Evolutionary conservation across 108 stramenopile genomes (phyloP).

Genomic region (Cylindrotheca fusiformis): DNA sequence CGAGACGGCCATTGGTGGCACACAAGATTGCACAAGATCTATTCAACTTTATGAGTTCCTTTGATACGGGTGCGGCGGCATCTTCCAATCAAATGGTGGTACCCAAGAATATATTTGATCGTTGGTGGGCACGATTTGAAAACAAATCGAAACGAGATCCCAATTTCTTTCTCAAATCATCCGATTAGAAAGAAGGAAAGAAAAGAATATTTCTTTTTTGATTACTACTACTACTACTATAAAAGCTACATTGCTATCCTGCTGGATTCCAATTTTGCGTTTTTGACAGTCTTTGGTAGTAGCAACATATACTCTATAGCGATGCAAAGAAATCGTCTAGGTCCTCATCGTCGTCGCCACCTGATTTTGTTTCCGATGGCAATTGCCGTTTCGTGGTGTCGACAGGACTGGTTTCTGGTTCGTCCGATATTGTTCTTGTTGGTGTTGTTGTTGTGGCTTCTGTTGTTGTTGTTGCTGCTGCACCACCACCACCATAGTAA

Average conservation of each 20-base stretch:
- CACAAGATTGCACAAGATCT: constrained; percentile 83
- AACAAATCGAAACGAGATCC: constrained; percentile 62
- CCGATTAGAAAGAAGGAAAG: constrained; percentile 14
- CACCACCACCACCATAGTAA: neutral
- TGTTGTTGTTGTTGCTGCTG: neutral
- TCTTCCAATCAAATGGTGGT: constrained; percentile 60
- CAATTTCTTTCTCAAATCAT: constrained; percentile 74
- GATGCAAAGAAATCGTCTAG: constrained; percentile 75
- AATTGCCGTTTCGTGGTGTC: no score
- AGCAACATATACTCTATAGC: no score
- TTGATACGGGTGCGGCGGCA: constrained; percentile 51
- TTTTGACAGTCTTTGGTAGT: no score
- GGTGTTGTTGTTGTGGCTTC: neutral
- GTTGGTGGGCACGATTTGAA: constrained; percentile 84
- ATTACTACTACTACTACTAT: no score
- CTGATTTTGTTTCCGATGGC: neutral
- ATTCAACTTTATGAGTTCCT: constrained; percentile 76
- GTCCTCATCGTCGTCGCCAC: constrained; percentile 34
- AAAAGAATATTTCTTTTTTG: no score
- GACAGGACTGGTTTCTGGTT: neutral
- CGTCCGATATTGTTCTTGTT: neutral
- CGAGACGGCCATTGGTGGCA: constrained; percentile 61
- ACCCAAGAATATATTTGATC: constrained; percentile 82
- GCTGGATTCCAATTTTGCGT: no score
- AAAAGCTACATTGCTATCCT: no score